Evolutionary conservation across 257 asterid genomes (phyloP).

Genomic region (Solanum okadae): DNA sequence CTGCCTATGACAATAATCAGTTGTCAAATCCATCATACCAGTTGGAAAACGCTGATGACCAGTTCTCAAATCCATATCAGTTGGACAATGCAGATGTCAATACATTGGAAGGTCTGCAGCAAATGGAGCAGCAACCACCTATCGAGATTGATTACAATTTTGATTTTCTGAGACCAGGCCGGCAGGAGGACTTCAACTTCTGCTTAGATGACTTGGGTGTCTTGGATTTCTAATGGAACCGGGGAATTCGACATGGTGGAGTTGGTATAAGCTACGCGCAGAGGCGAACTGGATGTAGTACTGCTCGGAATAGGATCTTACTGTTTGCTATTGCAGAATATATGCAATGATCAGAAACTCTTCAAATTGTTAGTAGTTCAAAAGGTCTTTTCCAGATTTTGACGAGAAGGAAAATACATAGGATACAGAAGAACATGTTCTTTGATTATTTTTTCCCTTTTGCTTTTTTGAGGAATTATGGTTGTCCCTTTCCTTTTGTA

Average conservation of each 20-base stretch:
- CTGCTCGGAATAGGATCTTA: neutral
- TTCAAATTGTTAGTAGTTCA: neutral
- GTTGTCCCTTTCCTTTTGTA: neutral
- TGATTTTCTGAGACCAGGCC: constrained; percentile 55
- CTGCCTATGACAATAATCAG: neutral
- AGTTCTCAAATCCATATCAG: neutral
- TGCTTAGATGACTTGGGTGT: constrained; percentile 27
- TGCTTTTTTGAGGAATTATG: neutral
- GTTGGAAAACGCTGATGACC: neutral
- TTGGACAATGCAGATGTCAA: neutral
- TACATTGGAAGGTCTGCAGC: neutral
- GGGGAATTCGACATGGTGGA: neutral
- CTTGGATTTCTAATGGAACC: constrained; percentile 15
- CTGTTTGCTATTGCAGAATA: neutral
- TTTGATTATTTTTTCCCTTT: neutral
- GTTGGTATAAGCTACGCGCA: too few species aligned
- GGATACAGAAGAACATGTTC: neutral
- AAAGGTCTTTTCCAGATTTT: neutral
- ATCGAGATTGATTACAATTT: constrained; percentile 19
- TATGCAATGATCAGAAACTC: neutral
- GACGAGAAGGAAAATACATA: neutral
- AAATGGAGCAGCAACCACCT: constrained; percentile 3
- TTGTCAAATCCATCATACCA: neutral
- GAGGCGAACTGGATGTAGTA: neutral
- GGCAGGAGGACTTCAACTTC: constrained; percentile 42